phyloP scores from a whole-genome alignment of 805 yeast species.

The Danielozyma ontarioensis region DNA sequence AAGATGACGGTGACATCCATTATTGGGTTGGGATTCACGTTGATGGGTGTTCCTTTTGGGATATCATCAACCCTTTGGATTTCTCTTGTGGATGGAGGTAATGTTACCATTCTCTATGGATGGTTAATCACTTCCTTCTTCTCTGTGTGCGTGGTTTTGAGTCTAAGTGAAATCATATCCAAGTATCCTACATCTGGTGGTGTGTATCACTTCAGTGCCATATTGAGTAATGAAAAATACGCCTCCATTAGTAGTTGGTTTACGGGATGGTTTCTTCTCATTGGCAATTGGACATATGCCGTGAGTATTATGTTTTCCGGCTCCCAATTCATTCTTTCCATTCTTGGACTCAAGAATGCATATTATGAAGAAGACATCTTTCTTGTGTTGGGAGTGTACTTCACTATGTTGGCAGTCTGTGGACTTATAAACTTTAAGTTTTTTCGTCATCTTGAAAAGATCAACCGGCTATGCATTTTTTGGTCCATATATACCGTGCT shows the following conservation, averaged over 20 bases:
- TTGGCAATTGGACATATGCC: constrained; percentile 77
- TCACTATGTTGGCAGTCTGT: constrained; percentile 50
- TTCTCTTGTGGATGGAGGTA: constrained; percentile 72
- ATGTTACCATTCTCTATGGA: constrained; percentile 71
- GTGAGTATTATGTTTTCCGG: constrained; percentile 73
- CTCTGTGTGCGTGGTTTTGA: constrained; percentile 59
- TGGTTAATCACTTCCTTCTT: constrained; percentile 63
- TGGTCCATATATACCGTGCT: constrained; percentile 73
- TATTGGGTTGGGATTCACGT: constrained; percentile 72
- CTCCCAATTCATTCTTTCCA: constrained; percentile 63
- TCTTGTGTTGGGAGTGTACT: constrained; percentile 53
- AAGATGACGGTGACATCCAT: constrained; percentile 65
- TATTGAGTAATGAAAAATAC: constrained; percentile 54
- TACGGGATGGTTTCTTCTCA: constrained; percentile 69
- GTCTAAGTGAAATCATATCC: constrained; percentile 72
- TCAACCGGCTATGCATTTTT: constrained; percentile 63
- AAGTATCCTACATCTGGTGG: constrained; percentile 76
- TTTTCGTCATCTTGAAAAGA: constrained; percentile 53
- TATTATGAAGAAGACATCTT: constrained; percentile 54
- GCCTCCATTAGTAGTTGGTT: constrained; percentile 65
- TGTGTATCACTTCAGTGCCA: constrained; percentile 72
- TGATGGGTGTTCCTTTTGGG: constrained; percentile 81
- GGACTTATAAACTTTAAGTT: constrained; percentile 61
- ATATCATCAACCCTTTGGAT: constrained; percentile 69
- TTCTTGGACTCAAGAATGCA: constrained; percentile 56